Conservation (phyloP, 495 filamentous ascomycete species). For the Penicillium bialowiezense region DNA sequence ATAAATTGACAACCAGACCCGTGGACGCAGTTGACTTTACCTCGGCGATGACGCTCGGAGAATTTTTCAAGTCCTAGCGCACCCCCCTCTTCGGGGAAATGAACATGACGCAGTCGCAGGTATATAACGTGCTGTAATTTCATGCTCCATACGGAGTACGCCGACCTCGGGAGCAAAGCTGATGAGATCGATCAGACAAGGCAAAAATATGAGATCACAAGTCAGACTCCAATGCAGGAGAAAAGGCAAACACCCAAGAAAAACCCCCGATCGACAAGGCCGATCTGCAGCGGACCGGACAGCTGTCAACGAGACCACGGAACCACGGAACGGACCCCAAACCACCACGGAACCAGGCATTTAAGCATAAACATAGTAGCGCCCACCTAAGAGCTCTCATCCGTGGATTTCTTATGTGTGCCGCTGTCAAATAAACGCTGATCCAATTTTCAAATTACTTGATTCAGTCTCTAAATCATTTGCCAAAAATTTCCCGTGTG, state of each 20-base stretch:
- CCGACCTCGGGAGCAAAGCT: no score
- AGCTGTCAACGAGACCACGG: conserved; percentile 11
- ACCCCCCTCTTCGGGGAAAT: conserved; percentile 1
- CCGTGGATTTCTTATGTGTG: conserved; percentile 14
- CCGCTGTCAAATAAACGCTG: conserved; percentile 20
- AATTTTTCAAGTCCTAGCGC: background rate
- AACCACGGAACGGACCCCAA: conserved; percentile 13
- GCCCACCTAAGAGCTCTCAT: background rate
- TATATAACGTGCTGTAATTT: no score
- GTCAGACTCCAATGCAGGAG: background rate
- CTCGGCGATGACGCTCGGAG: no score
- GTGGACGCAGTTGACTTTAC: no score
- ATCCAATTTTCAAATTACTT: background rate
- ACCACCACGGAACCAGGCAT: conserved; percentile 6
- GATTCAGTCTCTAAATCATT: background rate
- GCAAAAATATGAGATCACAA: background rate
- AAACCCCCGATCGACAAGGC: conserved; percentile 6
- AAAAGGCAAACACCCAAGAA: background rate
- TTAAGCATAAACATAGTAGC: conserved; percentile 13
- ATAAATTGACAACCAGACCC: no score
- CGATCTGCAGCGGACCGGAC: conserved; percentile 6
- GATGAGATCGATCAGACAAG: background rate
- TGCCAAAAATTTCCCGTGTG: conserved; percentile 1
- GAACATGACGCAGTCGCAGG: no score
- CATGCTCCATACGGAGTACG: no score